Base-by-base conservation (phyloP, 441 rosid species). In the Gossypium schwendimanii region DNA sequence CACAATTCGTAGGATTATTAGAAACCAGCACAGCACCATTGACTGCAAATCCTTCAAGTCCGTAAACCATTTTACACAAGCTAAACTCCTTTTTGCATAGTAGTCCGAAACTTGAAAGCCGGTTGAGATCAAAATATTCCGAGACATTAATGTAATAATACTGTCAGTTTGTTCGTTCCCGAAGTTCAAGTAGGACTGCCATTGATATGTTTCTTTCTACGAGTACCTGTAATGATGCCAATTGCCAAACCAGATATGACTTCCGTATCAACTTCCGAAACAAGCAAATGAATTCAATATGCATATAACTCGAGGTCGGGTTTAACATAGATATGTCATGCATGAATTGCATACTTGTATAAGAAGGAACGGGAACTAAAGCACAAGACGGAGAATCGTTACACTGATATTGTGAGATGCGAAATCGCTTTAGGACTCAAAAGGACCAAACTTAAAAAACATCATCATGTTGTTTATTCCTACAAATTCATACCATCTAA, bases 181-280 rank as follows among this genome's bases (percentile, higher is more conserved):
- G 21, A 65, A 14, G 7, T 65, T 33, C 70, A 18, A 21, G 5
- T 1, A 58, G 39, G 6, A 7, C 44, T 9, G 26, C 74, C 69
- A 41, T 69, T 70, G 7, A 47, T 59, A 10, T 23, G 60, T 73
- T 86, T 84, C 79, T 69, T 86, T 72, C 87, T 74, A 18, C 79
- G 81, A 24, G 23, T 52, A 63, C 82, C 89, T 86, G 84, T 54
- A 20, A 33, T 23, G 15, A 47, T 24, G 44, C 73, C 77, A 67
- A 58, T 9, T 61, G 54, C 47, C 73, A 77, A 67, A 28, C 49
- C 58, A 52, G 28, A 60, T 57, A 47, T 64, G 17, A 3, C 33
- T 47, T 47, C 58, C 39, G 9, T n/a, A 45, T 12, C 14, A 47
- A 47, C 41, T 65, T 45, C 2, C 7, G 7, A 1, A 44, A 64